Conservation (phyloP, 2,329 filamentous ascomycete genomes). For the Talaromyces atroroseus region DNA sequence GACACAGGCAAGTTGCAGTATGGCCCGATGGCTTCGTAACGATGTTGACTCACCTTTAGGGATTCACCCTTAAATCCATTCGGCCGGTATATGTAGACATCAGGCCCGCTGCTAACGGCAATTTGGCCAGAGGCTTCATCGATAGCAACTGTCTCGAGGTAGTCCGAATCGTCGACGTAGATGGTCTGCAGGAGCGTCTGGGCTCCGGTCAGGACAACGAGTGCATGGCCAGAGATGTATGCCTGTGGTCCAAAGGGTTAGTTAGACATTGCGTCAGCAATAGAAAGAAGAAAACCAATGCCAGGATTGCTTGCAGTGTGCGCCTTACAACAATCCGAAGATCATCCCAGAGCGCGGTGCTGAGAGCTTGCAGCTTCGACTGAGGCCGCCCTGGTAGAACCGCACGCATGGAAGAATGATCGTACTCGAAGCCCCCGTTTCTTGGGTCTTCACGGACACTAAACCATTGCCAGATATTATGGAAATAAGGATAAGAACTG, state of each 20-base stretch:
- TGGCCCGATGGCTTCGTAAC: neutral
- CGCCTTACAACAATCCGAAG: slow-evolving; percentile 64
- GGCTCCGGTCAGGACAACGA: slow-evolving; percentile 73
- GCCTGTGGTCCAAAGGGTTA: slow-evolving; percentile 47
- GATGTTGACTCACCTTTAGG: slow-evolving; percentile 57
- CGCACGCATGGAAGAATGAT: slow-evolving; percentile 60
- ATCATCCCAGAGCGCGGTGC: slow-evolving; percentile 66
- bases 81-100: slow-evolving; percentile 73
- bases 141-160: slow-evolving; percentile 71
- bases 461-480: slow-evolving; percentile 28
- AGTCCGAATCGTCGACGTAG: slow-evolving; percentile 68
- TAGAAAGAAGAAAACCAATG: neutral
- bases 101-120: slow-evolving; percentile 62
- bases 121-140: slow-evolving; percentile 82
- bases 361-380: slow-evolving; percentile 70
- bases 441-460: slow-evolving; percentile 15
- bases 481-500: neutral
- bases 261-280: neutral
- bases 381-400: slow-evolving; percentile 74
- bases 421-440: slow-evolving; percentile 18
- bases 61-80: slow-evolving; percentile 64
- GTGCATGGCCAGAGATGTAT: slow-evolving; percentile 84
- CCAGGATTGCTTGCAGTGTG: neutral
- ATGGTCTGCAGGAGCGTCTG: slow-evolving; percentile 79
- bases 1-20: neutral